These are phyloP conservation scores for Neckera pumila DNA, from an alignment of 225 moss, liverwort and hornwort species.

Conservation along the genomic window DNA sequence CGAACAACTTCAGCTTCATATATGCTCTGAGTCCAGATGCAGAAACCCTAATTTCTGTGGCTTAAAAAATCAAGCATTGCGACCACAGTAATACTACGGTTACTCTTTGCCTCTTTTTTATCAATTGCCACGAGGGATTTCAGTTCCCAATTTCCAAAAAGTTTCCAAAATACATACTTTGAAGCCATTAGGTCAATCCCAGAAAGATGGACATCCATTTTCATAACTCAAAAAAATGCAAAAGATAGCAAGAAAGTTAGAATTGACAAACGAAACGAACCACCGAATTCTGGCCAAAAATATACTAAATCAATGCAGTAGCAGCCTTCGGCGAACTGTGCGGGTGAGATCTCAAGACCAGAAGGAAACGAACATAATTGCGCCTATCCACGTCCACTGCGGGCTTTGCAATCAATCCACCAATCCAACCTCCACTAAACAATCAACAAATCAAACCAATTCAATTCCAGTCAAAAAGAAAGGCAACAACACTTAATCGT, in stretches of 20 bases:
- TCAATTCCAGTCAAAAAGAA: too few species aligned
- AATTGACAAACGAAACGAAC: background rate
- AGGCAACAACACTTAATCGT: background rate
- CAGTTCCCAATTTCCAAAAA: background rate
- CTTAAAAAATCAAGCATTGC: background rate
- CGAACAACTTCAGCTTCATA: background rate
- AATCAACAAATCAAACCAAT: background rate
- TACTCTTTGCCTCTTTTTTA: background rate
- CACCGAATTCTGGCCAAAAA: background rate
- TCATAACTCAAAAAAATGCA: background rate
- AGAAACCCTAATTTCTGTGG: conserved; percentile 1
- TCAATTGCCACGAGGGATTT: background rate
- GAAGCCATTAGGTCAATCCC: background rate
- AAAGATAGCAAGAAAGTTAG: background rate
- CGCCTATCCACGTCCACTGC: background rate
- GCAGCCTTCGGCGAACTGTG: background rate
- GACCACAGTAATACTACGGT: background rate
- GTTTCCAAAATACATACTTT: background rate
- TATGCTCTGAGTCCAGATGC: background rate
- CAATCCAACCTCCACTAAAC: background rate
- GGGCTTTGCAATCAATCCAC: background rate
- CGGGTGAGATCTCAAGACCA: background rate
- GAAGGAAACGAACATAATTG: background rate
- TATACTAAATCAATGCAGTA: background rate
- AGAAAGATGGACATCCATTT: background rate